Base-by-base conservation (phyloP, 2,329 filamentous ascomycete species). In the Nothomitra cinnamomea region DNA sequence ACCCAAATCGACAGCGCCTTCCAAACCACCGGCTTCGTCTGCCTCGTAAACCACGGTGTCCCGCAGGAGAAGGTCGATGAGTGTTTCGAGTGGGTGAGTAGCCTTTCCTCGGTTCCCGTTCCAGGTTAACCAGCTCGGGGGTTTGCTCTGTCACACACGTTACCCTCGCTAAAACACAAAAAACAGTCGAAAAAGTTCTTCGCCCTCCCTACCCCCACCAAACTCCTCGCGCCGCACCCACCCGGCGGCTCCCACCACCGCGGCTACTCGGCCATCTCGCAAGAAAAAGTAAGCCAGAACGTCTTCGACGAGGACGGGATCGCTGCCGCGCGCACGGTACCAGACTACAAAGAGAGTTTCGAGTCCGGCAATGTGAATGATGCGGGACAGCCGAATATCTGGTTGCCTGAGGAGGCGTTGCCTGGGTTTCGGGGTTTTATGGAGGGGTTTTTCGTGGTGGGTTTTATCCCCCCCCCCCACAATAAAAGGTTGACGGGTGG, bases 11-110 rank as follows among this genome's bases (percentile, higher is more conserved):
- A 90, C 13, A 64, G 79, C 52, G 88, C 86, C 43, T 94, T 95
- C 70, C 84, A 88, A 61, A 82, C 77, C 1, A 85, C 87, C 2
- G 89, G 89, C 54, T 95, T 95, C 72, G 78, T 95, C 63, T 95
- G 94, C 68, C 78, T 94, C 36, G 82, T 82, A 60, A 85, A 90
- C 66, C 82, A 90, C 59, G 78, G 83, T 41, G 83, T 95, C 56
- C 67, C 79, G 0, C 62, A 76, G 2, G 69, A 75, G 7, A 73
- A 75, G 10, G 69, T 87, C 10, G 66, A 75, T 56, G 67, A 74
- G 55, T 75, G 83, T 56, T 94, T 92, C 64, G 71, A 57, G 73
- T 75, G 54, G 88, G 84, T 5, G 24, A 15, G 45, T 10, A 49
- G 19, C 19, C 71, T 57, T 88, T 89, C 72, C 90, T 92, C 67